Evolutionary conservation across 371 early-diverging fungal genomes (phyloP).

Genomic region (Homolaphlyctis polyrhiza): DNA sequence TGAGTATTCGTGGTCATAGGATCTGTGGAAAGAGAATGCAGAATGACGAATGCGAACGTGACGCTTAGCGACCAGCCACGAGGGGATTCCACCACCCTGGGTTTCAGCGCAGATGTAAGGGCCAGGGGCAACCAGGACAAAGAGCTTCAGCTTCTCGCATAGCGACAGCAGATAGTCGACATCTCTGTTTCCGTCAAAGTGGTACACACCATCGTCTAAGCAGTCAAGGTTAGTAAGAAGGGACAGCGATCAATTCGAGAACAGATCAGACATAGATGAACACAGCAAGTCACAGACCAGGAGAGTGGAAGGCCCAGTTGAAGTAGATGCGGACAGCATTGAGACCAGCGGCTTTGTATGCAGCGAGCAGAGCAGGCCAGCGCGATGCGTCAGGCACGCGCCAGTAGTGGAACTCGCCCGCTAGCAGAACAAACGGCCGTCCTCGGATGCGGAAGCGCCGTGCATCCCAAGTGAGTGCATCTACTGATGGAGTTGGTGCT

Average conservation of each 20-base stretch:
- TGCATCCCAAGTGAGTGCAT: constrained; percentile 60
- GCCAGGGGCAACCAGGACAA: constrained; percentile 80
- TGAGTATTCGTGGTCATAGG: constrained; percentile 65
- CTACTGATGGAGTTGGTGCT: too few relatives aligned
- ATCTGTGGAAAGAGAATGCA: constrained; percentile 58
- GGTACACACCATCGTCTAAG: constrained; percentile 59
- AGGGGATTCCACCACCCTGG: constrained; percentile 79
- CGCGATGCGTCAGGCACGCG: constrained; percentile 60
- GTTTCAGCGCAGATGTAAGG: constrained; percentile 89
- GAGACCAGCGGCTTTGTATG: constrained; percentile 67
- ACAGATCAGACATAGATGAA: background rate
- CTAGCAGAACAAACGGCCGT: constrained; percentile 52
- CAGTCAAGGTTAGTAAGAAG: background rate
- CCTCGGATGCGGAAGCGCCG: constrained; percentile 60
- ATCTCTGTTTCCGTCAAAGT: constrained; percentile 74
- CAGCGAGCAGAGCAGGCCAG: constrained; percentile 56
- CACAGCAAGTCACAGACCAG: constrained; percentile 23
- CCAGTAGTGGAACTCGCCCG: constrained; percentile 81
- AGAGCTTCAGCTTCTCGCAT: constrained; percentile 68
- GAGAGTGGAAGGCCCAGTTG: constrained; percentile 87
- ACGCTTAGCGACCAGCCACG: constrained; percentile 76
- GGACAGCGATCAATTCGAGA: background rate
- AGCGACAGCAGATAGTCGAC: constrained; percentile 65
- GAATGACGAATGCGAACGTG: constrained; percentile 72
- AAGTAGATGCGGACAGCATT: constrained; percentile 85